phyloP scores from a whole-genome alignment of 192 early-diverging fungal genomes.

The Coemansia sp. region DNA sequence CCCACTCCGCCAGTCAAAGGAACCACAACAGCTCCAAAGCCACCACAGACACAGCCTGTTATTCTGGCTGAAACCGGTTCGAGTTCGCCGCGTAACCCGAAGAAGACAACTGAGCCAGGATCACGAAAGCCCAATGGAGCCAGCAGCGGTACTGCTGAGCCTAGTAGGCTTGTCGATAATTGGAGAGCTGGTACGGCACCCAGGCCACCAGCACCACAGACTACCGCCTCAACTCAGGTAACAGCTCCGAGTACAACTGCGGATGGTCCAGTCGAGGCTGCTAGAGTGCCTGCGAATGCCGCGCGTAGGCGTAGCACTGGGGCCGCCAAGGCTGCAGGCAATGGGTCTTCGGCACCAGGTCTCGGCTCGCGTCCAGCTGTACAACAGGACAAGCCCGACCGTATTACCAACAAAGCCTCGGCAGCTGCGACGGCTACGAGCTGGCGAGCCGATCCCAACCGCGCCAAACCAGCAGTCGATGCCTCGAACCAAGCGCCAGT shows the following conservation, averaged over 20 bases:
- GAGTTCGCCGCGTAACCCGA: background rate
- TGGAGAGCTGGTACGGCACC: slow-evolving; percentile 14
- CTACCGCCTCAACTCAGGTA: background rate
- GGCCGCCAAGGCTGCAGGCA: background rate
- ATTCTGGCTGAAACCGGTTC: background rate
- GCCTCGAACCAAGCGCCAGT: background rate
- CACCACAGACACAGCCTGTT: background rate
- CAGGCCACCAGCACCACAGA: background rate
- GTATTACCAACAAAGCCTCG: slow-evolving; percentile 7
- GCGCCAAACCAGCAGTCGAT: slow-evolving; percentile 7
- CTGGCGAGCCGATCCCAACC: slow-evolving; percentile 34
- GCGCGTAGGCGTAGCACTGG: slow-evolving; percentile 14
- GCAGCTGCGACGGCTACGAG: slow-evolving; percentile 13
- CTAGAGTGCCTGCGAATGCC: background rate
- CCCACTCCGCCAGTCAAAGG: background rate
- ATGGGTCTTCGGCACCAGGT: background rate
- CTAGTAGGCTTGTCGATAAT: background rate
- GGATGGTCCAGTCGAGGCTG: background rate
- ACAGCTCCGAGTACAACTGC: background rate
- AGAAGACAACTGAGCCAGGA: background rate
- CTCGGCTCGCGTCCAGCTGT: background rate
- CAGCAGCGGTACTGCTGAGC: background rate
- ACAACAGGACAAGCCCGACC: slow-evolving; percentile 7
- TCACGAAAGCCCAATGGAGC: background rate
- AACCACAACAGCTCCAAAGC: background rate